Conservation (phyloP, 1,284 basidiomycete species). For the Puccinia horiana region DNA sequence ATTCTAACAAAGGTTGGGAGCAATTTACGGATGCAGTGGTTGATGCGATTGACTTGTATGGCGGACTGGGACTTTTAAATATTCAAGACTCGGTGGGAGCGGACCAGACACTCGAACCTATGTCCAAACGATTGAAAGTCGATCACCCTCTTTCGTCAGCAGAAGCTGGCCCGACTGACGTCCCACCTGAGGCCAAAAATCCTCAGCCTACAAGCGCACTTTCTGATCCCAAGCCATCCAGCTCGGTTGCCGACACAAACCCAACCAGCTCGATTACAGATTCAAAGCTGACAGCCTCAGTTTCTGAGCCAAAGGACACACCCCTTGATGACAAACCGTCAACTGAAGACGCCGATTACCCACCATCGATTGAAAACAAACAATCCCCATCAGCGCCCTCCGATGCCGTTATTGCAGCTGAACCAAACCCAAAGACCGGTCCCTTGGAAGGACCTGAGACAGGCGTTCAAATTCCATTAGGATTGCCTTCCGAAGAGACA, state of each 20-base stretch:
- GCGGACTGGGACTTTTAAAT: slow-evolving; percentile 29
- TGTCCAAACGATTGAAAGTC: slow-evolving; percentile 15
- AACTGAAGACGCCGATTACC: background rate
- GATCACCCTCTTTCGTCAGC: background rate
- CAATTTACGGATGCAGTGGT: slow-evolving; percentile 57
- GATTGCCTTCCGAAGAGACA: background rate
- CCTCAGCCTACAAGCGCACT: background rate
- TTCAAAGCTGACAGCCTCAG: background rate
- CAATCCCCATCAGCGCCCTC: background rate
- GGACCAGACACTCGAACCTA: background rate
- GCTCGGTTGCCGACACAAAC: background rate
- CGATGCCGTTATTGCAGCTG: background rate
- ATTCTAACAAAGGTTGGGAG: slow-evolving; percentile 59
- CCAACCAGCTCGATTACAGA: background rate
- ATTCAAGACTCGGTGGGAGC: background rate
- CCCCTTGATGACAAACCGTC: background rate
- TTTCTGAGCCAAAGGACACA: background rate
- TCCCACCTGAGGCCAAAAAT: background rate
- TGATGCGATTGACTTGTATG: slow-evolving; percentile 50
- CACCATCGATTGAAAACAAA: background rate
- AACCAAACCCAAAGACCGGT: background rate
- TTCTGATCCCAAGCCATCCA: background rate
- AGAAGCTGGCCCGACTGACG: background rate
- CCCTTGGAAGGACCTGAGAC: background rate
- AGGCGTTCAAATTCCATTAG: background rate